Evolutionary conservation across 768 basidiomycete genomes (phyloP), one percentile per base, ranked within the genome.

Genomic region (Nidula microcarpa): DNA sequence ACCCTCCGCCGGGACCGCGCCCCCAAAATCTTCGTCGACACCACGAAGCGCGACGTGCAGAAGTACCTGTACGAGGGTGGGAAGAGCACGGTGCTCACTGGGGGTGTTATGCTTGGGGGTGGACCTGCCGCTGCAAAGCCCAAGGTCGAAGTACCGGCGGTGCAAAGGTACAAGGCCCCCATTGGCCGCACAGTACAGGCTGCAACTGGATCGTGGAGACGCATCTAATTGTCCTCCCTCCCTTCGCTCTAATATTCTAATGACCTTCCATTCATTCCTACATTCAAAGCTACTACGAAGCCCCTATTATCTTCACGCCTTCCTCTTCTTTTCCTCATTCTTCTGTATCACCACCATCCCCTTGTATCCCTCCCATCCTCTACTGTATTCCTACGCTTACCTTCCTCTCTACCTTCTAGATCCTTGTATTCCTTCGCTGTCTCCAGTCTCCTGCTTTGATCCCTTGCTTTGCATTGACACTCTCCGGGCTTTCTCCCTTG

Each of bases 51-150:
- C 34, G 53, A 65, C 9, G 58, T 66, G 13, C 69, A 66, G 11
- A 70, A 66, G 33, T 77, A 74, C 59, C 62, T 72, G 11, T 77
- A 77, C 57, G 67, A 69, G 54, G 75, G 74, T 45, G 75, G 75
- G 11, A 65, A 72, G 37, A 75, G 74, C 62, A 74, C 67, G 55
- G 71, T 73, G 34, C 68, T 75, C 47, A 72, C 70, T 10, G 75
- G 75, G 17, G 75, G 75, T 37, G 74, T 77, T 14, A 77, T 75
- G 75, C 72, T 77, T 36, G 75, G 73, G 1, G 35, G 63, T 30
- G 36, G 51, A 5, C 33, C 59, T 32, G 17, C 52, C 30, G 58
- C 50, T 51, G 16, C 34, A 10, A 39, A 37, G 16, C 35, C 50
- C 33, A 30, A 14, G 17, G 10, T n/a, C 10, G 14, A 46, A 7